phyloP scores from a whole-genome alignment of 306 rosid genomes.

The Prunus dulcis region DNA sequence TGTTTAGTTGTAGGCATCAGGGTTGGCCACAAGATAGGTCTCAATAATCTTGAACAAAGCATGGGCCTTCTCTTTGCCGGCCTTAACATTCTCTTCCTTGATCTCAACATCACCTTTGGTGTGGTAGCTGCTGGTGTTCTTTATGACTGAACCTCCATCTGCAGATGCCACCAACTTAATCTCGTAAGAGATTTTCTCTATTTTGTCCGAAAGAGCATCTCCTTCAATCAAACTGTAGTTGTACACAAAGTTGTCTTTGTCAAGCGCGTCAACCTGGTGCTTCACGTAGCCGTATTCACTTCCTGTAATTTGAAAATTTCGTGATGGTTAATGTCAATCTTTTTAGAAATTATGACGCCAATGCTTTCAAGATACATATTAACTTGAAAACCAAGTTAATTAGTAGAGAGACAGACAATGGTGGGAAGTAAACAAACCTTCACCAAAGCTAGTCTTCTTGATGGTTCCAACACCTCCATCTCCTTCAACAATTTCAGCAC shows the following conservation, averaged over 20 bases:
- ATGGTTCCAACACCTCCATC: constrained; percentile 45
- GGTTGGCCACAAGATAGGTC: constrained; percentile 30
- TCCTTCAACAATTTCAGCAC: constrained; percentile 37
- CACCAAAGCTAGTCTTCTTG: constrained; percentile 22
- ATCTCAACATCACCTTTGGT: not conserved
- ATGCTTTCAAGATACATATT: no score
- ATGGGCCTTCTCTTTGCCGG: constrained; percentile 20
- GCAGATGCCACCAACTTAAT: constrained; percentile 26
- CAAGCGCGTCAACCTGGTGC: constrained; percentile 37
- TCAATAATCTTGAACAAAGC: constrained; percentile 6
- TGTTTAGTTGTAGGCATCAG: constrained; percentile 31
- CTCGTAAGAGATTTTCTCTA: constrained; percentile 39
- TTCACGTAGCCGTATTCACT: not conserved
- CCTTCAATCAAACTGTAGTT: constrained; percentile 3
- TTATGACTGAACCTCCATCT: constrained; percentile 37
- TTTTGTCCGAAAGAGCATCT: constrained; percentile 29
- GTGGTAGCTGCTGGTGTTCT: constrained; percentile 26
- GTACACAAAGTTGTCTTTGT: constrained; percentile 32
- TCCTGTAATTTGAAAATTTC: not conserved
- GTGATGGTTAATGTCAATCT: no score
- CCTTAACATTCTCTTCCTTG: constrained; percentile 22
- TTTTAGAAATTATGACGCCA: no score
- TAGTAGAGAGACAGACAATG: no score
- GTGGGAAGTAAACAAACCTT: not conserved
- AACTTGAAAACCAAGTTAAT: no score